Percentiles rank a stretch among this genome's conserved stretches.
phyloP scores from a whole-genome alignment of 352 stramenopile species.

The Lagenidium giganteum region DNA sequence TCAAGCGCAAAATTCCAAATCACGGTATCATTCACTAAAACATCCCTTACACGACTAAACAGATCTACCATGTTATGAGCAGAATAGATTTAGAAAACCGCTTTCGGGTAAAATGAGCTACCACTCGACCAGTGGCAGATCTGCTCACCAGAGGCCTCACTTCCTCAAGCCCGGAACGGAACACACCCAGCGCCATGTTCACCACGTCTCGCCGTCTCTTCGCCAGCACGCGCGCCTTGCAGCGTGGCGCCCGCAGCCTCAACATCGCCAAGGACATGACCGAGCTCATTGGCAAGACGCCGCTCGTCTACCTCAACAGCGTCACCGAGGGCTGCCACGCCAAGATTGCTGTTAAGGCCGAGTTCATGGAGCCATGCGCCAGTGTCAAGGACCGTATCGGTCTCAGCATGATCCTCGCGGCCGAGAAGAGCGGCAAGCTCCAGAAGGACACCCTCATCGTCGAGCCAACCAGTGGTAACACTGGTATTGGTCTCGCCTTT shows the following conservation, averaged over 20 bases:
- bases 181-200: slow-evolving; percentile 14
- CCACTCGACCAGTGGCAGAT: background rate
- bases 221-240: slow-evolving; percentile 18
- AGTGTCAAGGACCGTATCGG: slow-evolving; percentile 86
- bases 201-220: slow-evolving; percentile 22
- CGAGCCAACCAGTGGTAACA: slow-evolving; percentile 94
- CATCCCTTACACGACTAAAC: background rate
- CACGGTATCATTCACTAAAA: background rate
- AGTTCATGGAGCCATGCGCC: slow-evolving; percentile 87
- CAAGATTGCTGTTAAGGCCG: slow-evolving; percentile 87
- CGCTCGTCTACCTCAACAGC: slow-evolving; percentile 90
- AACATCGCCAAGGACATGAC: slow-evolving; percentile 93
- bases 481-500: slow-evolving; percentile 92
- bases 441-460: slow-evolving; percentile 86
- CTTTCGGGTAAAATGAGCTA: background rate
- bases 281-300: slow-evolving; percentile 93
- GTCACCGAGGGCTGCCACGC: slow-evolving; percentile 74
- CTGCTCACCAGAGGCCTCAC: slow-evolving; percentile 6
- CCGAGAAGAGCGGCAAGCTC: slow-evolving; percentile 62
- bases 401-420: slow-evolving; percentile 80
- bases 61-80: background rate
- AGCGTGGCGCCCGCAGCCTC: slow-evolving; percentile 35
- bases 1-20: slow-evolving; percentile 1
- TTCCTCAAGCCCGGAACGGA: slow-evolving; percentile 12
- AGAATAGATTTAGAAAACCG: background rate